Percentiles rank a stretch among this genome's conserved stretches.
phyloP scores from a whole-genome alignment of 2,329 filamentous ascomycete genomes.

The Fusarium sp. region DNA sequence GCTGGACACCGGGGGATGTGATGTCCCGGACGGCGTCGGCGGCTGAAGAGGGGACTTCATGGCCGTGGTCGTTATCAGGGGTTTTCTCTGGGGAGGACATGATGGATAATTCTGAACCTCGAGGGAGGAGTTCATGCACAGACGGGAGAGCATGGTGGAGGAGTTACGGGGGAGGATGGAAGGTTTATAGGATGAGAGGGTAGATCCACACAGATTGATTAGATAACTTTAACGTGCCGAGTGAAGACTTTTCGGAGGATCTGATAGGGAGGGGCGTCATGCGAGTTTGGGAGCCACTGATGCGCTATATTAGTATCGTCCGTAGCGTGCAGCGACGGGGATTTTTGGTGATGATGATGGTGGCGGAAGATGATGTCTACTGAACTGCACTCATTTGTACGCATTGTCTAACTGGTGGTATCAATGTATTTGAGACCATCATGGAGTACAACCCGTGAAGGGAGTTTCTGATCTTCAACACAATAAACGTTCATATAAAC shows the following conservation, averaged over 20 bases:
- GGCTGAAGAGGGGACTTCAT: slow-evolving; percentile 16
- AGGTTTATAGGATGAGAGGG: neutral
- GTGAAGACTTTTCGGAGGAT: slow-evolving; percentile 2
- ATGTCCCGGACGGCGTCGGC: slow-evolving; percentile 44
- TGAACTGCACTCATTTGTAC: no score
- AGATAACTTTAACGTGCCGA: slow-evolving; percentile 23
- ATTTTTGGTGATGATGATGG: neutral
- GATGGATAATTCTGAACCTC: neutral
- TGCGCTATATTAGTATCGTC: neutral
- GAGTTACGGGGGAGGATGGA: neutral
- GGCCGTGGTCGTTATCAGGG: slow-evolving; percentile 1
- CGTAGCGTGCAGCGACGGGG: neutral
- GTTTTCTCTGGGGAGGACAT: slow-evolving; percentile 23
- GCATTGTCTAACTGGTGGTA: rapidly evolving
- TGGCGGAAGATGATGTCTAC: neutral
- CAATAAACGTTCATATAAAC: neutral
- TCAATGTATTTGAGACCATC: neutral
- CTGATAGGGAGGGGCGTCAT: slow-evolving; percentile 5
- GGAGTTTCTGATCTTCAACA: neutral
- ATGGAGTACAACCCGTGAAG: neutral
- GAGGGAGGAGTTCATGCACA: neutral
- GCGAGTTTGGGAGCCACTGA: slow-evolving; percentile 4
- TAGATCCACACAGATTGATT: slow-evolving; percentile 29
- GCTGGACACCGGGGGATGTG: slow-evolving; percentile 64
- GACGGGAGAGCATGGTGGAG: neutral